Evolutionary conservation across 2,329 filamentous ascomycete species (phyloP).

Genomic region (Aspergillus awamori): DNA sequence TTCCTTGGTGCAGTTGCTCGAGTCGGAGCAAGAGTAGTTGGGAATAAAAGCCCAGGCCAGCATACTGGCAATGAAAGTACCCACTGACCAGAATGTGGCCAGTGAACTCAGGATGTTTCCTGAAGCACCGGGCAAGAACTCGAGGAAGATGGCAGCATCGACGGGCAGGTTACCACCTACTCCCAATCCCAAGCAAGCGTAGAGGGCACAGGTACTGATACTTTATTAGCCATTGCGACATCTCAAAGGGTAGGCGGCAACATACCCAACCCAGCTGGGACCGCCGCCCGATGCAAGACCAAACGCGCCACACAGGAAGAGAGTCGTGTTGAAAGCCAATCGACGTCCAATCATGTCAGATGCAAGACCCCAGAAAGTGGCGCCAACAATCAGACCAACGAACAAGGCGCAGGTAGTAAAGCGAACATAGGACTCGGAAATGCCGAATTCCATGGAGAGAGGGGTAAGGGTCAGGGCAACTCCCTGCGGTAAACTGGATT

Average conservation of each 20-base stretch:
- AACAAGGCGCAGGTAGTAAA: too few species aligned
- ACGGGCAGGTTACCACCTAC: slow-evolving; percentile 78
- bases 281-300: slow-evolving; percentile 67
- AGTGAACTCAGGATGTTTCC: slow-evolving; percentile 72
- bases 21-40: slow-evolving; percentile 57
- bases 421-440: too few species aligned
- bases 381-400: slow-evolving; percentile 73
- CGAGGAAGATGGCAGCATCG: slow-evolving; percentile 78
- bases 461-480: too few species aligned
- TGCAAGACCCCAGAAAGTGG: slow-evolving; percentile 76
- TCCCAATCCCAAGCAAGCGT: slow-evolving; percentile 28
- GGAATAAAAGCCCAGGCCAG: slow-evolving; percentile 76
- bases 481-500: too few species aligned
- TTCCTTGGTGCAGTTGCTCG: slow-evolving; percentile 45
- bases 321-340: slow-evolving; percentile 76
- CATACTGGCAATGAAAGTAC: slow-evolving; percentile 38
- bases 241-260: slow-evolving; percentile 23
- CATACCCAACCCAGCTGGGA: too few species aligned
- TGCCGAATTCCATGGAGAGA: too few species aligned
- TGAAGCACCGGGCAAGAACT: slow-evolving; percentile 73
- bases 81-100: slow-evolving; percentile 81
- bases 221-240: neutral
- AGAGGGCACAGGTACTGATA: slow-evolving; percentile 11
- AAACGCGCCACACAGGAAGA: slow-evolving; percentile 73
- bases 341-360: slow-evolving; percentile 77